Evolutionary conservation across 208 protist species (phyloP).

Genomic region (Tetramitus jugosus): DNA sequence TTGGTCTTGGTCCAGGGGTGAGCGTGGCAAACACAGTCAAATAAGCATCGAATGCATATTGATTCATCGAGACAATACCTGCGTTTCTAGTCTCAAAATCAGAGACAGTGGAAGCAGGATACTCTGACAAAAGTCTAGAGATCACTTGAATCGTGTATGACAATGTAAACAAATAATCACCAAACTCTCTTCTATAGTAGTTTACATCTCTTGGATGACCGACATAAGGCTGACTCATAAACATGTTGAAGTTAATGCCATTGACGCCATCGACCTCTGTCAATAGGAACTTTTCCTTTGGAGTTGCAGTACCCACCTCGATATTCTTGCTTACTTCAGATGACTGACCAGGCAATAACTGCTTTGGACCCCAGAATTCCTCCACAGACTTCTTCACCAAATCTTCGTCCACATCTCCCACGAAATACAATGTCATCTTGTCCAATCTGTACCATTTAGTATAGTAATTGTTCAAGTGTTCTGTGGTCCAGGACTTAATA

Average conservation of each 20-base stretch:
- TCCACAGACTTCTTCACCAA: not conserved
- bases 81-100: not conserved
- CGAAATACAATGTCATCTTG: slow-evolving; percentile 17
- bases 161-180: not conserved
- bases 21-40: not conserved
- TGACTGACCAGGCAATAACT: too few relatives aligned
- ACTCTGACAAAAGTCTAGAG: not conserved
- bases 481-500: not conserved
- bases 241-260: not conserved
- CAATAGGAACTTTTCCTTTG: not conserved
- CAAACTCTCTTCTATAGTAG: slow-evolving; percentile 11
- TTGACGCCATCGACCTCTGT: not conserved
- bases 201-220: not conserved
- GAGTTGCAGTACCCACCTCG: not conserved
- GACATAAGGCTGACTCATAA: not conserved
- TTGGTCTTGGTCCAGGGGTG: not conserved
- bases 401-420: slow-evolving; percentile 16
- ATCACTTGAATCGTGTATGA: not conserved
- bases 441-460: slow-evolving; percentile 2
- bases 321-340: not conserved
- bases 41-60: not conserved
- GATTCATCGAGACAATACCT: not conserved
- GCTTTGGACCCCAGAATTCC: too few relatives aligned
- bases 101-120: not conserved
- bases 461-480: slow-evolving; percentile 9